These are phyloP conservation scores for Saposhnikovia divaricata DNA, from an alignment of 129 eudicot genomes.

Conservation along the genomic window DNA sequence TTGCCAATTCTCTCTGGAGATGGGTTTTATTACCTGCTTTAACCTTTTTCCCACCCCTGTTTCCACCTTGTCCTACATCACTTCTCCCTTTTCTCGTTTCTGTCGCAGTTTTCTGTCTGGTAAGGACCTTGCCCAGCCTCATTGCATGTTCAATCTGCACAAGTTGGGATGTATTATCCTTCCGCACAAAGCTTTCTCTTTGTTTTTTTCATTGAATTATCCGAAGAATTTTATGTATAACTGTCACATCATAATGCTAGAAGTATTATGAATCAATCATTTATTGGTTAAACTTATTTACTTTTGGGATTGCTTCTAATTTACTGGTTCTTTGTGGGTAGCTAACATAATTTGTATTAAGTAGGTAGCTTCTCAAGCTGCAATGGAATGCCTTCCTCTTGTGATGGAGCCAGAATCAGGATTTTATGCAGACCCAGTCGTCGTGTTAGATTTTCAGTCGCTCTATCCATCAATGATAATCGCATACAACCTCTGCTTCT, in stretches of 20 bases:
- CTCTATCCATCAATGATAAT: slow-evolving; percentile 98
- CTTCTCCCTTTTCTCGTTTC: background rate
- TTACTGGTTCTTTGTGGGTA: background rate
- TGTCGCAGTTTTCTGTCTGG: background rate
- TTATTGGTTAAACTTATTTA: background rate
- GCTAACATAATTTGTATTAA: slow-evolving; percentile 2
- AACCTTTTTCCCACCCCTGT: too few species aligned
- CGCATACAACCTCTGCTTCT: slow-evolving; percentile 93
- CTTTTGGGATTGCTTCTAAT: background rate
- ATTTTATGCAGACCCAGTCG: slow-evolving; percentile 87
- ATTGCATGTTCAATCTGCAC: background rate
- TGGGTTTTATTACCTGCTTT: too few species aligned
- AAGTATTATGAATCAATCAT: background rate
- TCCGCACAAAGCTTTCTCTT: too few species aligned
- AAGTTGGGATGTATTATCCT: background rate
- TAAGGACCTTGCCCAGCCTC: background rate
- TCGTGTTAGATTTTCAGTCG: slow-evolving; percentile 92
- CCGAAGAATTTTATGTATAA: background rate
- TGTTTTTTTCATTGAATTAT: background rate
- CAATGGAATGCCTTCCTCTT: slow-evolving; percentile 98
- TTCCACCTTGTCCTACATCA: too few species aligned
- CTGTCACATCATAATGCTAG: too few species aligned
- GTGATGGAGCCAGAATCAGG: slow-evolving; percentile 99
- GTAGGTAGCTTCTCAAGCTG: slow-evolving; percentile 90
- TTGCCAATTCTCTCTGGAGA: too few species aligned